A percentile compares a stretch with the other conserved stretches of the same genome.
phyloP scores from a whole-genome alignment of 345 rosid genomes.

The Eucalyptus cladocalyx region DNA sequence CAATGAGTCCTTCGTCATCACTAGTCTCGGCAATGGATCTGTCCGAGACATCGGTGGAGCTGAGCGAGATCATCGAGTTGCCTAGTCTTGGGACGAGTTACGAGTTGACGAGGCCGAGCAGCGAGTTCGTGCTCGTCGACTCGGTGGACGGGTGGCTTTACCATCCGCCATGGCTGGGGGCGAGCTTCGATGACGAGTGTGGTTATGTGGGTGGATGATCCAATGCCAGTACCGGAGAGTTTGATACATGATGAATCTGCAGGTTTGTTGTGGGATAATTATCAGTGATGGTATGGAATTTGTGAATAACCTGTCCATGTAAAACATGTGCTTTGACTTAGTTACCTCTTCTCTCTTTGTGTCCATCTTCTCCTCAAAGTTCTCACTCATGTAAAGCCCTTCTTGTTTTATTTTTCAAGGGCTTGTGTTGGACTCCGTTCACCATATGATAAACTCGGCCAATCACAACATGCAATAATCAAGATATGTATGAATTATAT shows the following conservation, averaged over 20 bases:
- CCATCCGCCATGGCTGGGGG: conserved; percentile 17
- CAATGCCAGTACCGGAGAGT: background rate
- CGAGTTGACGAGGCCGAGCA: background rate
- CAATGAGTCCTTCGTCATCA: background rate
- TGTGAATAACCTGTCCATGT: background rate
- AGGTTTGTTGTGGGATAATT: background rate
- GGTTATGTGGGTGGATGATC: background rate
- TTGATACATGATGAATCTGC: background rate
- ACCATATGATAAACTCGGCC: background rate
- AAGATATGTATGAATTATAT: background rate
- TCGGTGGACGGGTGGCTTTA: conserved; percentile 20
- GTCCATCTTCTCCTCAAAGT: background rate
- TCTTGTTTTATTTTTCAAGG: background rate
- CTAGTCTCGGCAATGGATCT: background rate
- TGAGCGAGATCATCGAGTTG: conserved; percentile 1
- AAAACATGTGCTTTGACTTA: background rate
- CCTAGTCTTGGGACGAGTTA: conserved; percentile 4
- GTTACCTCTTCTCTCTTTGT: background rate
- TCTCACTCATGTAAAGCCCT: background rate
- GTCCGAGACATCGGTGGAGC: background rate
- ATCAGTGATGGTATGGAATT: background rate
- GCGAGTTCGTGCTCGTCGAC: conserved; percentile 14
- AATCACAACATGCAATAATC: background rate
- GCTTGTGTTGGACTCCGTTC: background rate
- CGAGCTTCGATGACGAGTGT: background rate